Evolutionary conservation across 2,329 filamentous ascomycete genomes (phyloP), one percentile per base, ranked within the genome.

Genomic region (Fonsecaea monophora): DNA sequence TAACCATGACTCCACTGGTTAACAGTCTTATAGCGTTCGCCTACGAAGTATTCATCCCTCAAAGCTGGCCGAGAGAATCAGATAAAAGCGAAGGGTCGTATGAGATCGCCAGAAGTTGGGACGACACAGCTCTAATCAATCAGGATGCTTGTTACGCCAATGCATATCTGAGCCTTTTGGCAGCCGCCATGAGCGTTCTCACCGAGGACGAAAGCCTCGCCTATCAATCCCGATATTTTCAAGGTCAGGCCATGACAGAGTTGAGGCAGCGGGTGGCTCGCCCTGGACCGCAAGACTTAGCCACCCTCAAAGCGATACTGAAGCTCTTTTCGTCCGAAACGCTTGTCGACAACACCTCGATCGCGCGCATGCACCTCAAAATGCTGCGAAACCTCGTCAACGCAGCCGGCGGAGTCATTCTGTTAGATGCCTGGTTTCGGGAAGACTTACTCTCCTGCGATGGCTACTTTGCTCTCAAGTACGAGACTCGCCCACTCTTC

Each of bases 381-480:
- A 71, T 71, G 71, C 67, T 72, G 6, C 67, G 66, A 10, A 72
- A 70, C 54, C 37, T 71, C n/a, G 71, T 72, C 42, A 69, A 64
- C n/a, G 64, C 56, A 3, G 66, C 66, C 32, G 70, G 70, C 13
- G 70, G 70, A 10, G 61, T 71, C 12, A 71, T 72, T 18, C 32
- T 72, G 54, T 64, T 70, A 25, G 69, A 72, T 59, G 66, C 69
- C 5, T 72, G 70, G 70, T 72, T 71, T 45, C 69, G 70, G 5
- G 70, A 71, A 60, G 70, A 72, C 38, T 63, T 72, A 2, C 62
- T 72, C 7, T 70, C 70, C 7, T 66, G 67, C 45, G 70, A 72
- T 40, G 70, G 67, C 53, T 72, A 72, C 54, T 72, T 72, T 62
- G 70, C 70, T 3, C 60, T 71, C 18, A 72, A 71, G 50, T 72